A percentile compares a stretch with the other conserved stretches of the same genome.
phyloP scores from a whole-genome alignment of 345 rosid genomes.

The Syzygium grande region DNA sequence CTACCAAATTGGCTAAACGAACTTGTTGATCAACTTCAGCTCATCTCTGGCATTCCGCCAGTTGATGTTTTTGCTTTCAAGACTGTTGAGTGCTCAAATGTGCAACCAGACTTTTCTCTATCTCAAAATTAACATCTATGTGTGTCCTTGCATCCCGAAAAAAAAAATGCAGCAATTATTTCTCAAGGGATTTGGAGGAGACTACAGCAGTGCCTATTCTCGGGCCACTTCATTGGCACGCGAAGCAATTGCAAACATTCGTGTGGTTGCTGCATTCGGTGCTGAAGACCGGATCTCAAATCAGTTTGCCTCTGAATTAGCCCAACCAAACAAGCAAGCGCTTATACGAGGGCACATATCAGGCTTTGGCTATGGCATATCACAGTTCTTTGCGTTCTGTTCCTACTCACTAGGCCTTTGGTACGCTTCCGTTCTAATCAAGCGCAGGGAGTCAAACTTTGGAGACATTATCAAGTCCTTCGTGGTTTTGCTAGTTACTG shows the following conservation, averaged over 20 bases:
- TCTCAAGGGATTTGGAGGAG: constrained; percentile 80
- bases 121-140: no score
- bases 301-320: constrained; percentile 49
- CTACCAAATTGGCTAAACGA: neutral
- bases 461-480: constrained; percentile 52
- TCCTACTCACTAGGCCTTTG: constrained; percentile 88
- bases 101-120: neutral
- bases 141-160: neutral
- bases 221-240: constrained; percentile 61
- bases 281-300: constrained; percentile 42
- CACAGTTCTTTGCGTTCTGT: constrained; percentile 50
- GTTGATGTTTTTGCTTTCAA: neutral
- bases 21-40: neutral
- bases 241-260: constrained; percentile 67
- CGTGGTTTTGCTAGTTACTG: constrained; percentile 62
- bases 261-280: constrained; percentile 68
- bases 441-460: constrained; percentile 39
- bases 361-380: constrained; percentile 63
- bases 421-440: constrained; percentile 63
- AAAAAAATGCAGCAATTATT: constrained; percentile 51
- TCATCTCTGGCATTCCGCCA: neutral
- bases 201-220: constrained; percentile 45
- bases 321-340: constrained; percentile 47
- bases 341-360: constrained; percentile 67
- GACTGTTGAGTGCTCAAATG: neutral